Percentiles rank a stretch among this genome's conserved stretches.
Evolutionary conservation across 2,329 filamentous ascomycete genomes (phyloP).

Genomic region (Apiospora hydei): DNA sequence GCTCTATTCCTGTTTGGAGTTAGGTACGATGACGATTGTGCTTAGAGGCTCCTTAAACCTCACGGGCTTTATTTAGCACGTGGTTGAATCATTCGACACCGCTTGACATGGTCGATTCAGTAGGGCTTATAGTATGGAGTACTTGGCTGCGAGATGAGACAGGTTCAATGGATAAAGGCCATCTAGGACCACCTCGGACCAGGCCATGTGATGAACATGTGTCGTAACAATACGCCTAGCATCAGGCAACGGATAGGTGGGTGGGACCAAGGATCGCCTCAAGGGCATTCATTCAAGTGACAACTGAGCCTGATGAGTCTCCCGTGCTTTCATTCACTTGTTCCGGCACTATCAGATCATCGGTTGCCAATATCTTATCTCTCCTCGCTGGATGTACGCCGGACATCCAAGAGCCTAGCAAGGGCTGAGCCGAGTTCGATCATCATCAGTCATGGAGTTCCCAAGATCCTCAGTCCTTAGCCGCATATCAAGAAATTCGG

Average conservation of each 20-base stretch:
- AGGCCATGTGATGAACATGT: conserved; percentile 2
- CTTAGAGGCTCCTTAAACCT: background rate
- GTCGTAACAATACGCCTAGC: background rate
- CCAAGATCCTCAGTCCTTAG: background rate
- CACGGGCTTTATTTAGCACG: conserved; percentile 3
- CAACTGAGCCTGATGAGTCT: background rate
- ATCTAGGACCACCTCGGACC: background rate
- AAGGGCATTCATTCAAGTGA: background rate
- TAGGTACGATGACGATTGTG: background rate
- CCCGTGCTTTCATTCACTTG: background rate
- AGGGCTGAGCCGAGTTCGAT: background rate
- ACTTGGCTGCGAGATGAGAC: background rate
- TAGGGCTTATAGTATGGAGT: background rate
- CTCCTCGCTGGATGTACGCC: conserved; percentile 1
- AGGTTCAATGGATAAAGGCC: background rate
- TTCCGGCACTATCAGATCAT: background rate
- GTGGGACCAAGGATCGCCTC: background rate
- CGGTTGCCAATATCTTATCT: background rate
- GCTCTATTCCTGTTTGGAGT: background rate
- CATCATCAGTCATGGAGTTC: background rate
- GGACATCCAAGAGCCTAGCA: background rate
- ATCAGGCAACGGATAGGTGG: background rate
- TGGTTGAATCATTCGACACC: conserved; percentile 9
- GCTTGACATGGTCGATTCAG: background rate
- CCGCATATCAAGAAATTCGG: background rate